Conservation (phyloP, 768 basidiomycete genomes). For the Pleurotus pulmonarius region DNA sequence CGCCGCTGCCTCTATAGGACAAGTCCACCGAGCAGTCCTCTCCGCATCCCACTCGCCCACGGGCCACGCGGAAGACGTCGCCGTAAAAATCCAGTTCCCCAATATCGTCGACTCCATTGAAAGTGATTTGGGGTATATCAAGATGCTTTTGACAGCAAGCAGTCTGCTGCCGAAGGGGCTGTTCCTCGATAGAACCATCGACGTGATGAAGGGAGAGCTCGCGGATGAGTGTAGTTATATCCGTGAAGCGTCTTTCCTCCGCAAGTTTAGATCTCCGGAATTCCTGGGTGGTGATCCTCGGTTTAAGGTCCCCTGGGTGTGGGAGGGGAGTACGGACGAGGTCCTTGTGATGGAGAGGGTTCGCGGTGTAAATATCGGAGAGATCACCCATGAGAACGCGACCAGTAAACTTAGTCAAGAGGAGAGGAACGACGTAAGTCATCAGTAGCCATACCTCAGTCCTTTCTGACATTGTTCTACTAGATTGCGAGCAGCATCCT, state of each 20-base stretch:
- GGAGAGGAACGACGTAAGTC: conserved; percentile 68
- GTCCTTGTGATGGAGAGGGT: conserved; percentile 92
- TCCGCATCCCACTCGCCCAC: conserved; percentile 24
- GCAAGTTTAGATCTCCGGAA: conserved; percentile 49
- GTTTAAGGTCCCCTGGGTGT: conserved; percentile 86
- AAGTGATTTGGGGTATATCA: conserved; percentile 85
- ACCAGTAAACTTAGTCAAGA: conserved; percentile 53
- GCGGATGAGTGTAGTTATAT: conserved; percentile 90
- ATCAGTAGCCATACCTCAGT: not conserved
- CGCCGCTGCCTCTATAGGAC: conserved; percentile 95
- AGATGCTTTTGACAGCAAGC: conserved; percentile 76
- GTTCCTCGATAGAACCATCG: conserved; percentile 84
- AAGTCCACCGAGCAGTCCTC: conserved; percentile 74
- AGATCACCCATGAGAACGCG: conserved; percentile 27
- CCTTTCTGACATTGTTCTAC: not conserved
- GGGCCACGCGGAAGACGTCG: conserved; percentile 53
- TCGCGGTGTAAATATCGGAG: conserved; percentile 77
- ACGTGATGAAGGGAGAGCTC: conserved; percentile 86
- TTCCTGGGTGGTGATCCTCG: conserved; percentile 53
- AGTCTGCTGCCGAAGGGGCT: conserved; percentile 82
- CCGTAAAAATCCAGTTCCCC: conserved; percentile 94
- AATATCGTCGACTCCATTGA: conserved; percentile 83
- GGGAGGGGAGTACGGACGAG: conserved; percentile 73
- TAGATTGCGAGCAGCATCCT: conserved; percentile 85
- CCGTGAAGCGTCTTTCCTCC: conserved; percentile 74